Base-by-base conservation (phyloP, 306 rosid species). In the Quercus berberidifolia region DNA sequence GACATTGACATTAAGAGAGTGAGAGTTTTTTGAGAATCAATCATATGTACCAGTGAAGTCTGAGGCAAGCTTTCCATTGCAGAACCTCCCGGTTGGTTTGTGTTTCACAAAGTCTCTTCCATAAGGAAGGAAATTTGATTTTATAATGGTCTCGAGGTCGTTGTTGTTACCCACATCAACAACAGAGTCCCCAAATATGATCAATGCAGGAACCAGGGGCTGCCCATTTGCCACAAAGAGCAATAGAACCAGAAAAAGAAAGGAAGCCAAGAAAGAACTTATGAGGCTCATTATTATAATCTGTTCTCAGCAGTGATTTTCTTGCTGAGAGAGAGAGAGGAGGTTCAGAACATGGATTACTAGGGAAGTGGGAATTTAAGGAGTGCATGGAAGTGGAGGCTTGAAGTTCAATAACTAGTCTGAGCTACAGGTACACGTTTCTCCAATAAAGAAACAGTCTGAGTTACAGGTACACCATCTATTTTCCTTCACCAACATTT, bases 161-260 rank as follows among this genome's bases (percentile, higher is more conserved):
- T 91, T 91, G 28, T 93, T 93, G 20, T 91, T 93, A 1, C 98
- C 98, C 8, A 80, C 94, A 84, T 91, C 94, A 49, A 86, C 82
- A 14, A 81, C 75, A 2, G 94, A 93, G 77, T 93, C 94, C 59
- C 94, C 98, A 79, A 93, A 93, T 57, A 89, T 79, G 86, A 93
- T 83, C 80, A 93, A 20, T 26, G 94, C 93, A n/a, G 92, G 98
- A 59, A 93, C 91, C 6, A 87, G 80, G 54, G 90, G 81, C 81
- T 88, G 90, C 46, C 85, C 94, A 78, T 88, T 59, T 20, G 76
- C 79, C 83, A 75, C 75, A 74, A 69, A 54, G 49, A 85, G 52
- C 78, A 74, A 8, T 74, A 83, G 20, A 75, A 72, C 57, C 35
- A 74, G 69, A 64, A 86, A 60, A 83, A 85, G 43, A 38, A 78